Base-by-base conservation (phyloP, 306 rosid genomes). In the Urtica urens region DNA sequence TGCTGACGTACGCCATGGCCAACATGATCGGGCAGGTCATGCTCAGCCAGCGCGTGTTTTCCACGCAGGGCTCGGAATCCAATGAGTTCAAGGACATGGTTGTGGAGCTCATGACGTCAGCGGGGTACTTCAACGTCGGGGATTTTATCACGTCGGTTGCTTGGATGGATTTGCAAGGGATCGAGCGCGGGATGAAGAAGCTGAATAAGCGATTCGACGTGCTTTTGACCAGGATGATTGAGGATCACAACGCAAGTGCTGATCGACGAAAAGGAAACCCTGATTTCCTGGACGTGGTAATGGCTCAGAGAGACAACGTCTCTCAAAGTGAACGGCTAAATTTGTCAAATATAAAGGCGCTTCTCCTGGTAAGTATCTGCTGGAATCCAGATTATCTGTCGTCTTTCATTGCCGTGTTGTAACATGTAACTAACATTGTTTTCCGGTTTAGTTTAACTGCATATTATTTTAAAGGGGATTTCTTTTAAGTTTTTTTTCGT, bases 81-180 rank as follows among this genome's bases (percentile, higher is more conserved):
- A 79, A 80, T 15, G 88, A 67, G 51, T 87, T 83, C 54, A 80
- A 80, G 47, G 60, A 66, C 1, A 83, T 83, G 86, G 88, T 80
- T 27, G 62, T 73, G 57, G 88, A 83, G 31, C 44, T 70, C 30
- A 76, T 87, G 96, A 71, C 50, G 1, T 23, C 80, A 26, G 69
- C 78, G 0, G 94, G 96, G 15, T 75, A 60, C 58, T 68, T 80
- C 58, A 76, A 83, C 63, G 53, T 84, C 0, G 82, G 94, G 0
- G 94, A 87, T 49, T 87, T 80, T 29, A 42, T 83, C 20, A 93
- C 96, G 2, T 42, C 68, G 0, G 59, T 83, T 1, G 94, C 76
- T 14, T 72, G 75, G 68, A 50, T 87, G 0, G 93, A 87, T 55
- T 60, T 87, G 29, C 76, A 67, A 26, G 93, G 96, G 4, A 76